A percentile compares a stretch with the other conserved stretches of the same genome.
These are phyloP conservation scores for Solanum lignicaule DNA, from an alignment of 257 asterid species.

Conservation along the genomic window DNA sequence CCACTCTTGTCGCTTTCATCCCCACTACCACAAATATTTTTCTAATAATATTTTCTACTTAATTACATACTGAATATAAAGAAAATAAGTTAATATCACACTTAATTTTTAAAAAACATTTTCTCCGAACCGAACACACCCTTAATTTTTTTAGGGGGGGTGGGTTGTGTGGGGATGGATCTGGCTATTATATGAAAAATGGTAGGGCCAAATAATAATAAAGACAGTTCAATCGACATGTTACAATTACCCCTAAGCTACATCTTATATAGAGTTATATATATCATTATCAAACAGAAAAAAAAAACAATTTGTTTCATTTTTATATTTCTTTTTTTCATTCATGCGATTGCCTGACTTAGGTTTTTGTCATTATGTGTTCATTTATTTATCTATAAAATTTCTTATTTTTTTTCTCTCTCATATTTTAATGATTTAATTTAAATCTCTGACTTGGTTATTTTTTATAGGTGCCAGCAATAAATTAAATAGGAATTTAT, in stretches of 20 bases:
- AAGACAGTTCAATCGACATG: constrained; percentile 17
- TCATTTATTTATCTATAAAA: not conserved
- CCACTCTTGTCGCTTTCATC: not conserved
- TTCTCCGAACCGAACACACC: not conserved
- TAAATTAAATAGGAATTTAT: not conserved
- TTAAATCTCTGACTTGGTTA: not conserved
- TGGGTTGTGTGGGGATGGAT: not conserved
- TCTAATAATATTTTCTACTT: too few relatives aligned
- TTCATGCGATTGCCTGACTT: constrained; percentile 7
- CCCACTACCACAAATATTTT: not conserved
- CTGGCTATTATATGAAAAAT: not conserved
- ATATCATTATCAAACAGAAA: not conserved
- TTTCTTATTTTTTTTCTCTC: not conserved
- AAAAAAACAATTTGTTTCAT: not conserved
- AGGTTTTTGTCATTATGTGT: constrained; percentile 6
- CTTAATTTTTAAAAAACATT: not conserved
- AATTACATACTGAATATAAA: too few relatives aligned
- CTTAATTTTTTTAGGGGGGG: not conserved
- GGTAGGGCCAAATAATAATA: constrained; percentile 13
- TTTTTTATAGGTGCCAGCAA: not conserved
- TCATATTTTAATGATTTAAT: not conserved
- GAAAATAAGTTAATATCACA: not conserved
- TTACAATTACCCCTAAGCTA: constrained; percentile 5
- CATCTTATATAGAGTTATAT: not conserved
- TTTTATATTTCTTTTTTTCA: not conserved